Conservation (phyloP, 805 yeast species). For the Metschnikowia proteae region DNA sequence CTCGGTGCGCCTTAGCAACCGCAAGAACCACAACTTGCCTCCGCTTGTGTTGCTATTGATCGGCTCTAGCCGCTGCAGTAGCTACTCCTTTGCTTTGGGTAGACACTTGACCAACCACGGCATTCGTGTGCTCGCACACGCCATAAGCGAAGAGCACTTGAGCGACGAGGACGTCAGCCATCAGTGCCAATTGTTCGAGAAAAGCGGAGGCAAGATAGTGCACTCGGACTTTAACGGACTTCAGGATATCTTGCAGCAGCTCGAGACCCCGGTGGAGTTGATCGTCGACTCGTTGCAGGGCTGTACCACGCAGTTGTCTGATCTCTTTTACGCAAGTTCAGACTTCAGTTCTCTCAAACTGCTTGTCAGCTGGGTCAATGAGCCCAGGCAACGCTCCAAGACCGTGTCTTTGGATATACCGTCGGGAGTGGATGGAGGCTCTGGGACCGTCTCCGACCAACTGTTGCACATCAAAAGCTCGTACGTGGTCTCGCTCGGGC, state of each 20-base stretch:
- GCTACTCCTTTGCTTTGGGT: constrained; percentile 72
- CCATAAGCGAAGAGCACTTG: constrained; percentile 29
- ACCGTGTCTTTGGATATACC: constrained; percentile 74
- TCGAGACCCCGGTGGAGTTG: constrained; percentile 74
- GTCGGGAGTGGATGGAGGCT: constrained; percentile 77
- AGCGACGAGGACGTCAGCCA: constrained; percentile 42
- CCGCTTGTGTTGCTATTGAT: constrained; percentile 69
- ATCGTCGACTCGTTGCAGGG: constrained; percentile 85
- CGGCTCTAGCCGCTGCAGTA: constrained; percentile 75
- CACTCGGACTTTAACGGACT: constrained; percentile 32
- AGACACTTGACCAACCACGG: constrained; percentile 75
- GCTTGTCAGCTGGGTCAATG: constrained; percentile 67
- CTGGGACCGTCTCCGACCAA: constrained; percentile 49
- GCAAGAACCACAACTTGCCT: constrained; percentile 69
- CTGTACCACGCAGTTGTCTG: constrained; percentile 64
- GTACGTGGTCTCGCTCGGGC: constrained; percentile 66
- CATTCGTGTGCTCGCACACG: constrained; percentile 58
- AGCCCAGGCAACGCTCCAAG: constrained; percentile 36
- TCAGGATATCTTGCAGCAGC: constrained; percentile 37
- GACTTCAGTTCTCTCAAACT: constrained; percentile 39
- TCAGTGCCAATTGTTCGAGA: constrained; percentile 54
- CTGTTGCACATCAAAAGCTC: constrained; percentile 42
- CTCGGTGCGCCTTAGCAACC: constrained; percentile 51
- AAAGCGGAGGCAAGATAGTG: constrained; percentile 64
- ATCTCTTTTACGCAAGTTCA: constrained; percentile 39